Evolutionary conservation across 129 eudicot genomes (phyloP).

Genomic region (Chrysanthemum lavandulifolium): DNA sequence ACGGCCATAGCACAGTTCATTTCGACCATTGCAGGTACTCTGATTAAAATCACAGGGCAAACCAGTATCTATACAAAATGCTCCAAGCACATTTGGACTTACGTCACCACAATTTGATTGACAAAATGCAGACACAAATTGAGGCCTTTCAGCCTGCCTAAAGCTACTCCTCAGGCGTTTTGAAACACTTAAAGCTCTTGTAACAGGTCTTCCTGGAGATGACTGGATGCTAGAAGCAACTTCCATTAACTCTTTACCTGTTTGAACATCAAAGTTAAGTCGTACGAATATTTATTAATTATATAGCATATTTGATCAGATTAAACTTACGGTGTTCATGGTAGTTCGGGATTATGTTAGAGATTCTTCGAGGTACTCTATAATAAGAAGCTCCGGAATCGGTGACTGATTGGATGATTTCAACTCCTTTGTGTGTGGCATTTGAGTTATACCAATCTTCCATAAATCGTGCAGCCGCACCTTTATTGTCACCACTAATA

Average conservation of each 20-base stretch:
- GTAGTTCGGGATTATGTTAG: constrained; percentile 56
- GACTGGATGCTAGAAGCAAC: constrained; percentile 42
- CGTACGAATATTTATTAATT: neutral
- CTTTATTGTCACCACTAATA: constrained; percentile 97
- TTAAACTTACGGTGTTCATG: constrained; percentile 57
- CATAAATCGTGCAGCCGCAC: constrained; percentile 98
- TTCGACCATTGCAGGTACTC: constrained; percentile 53
- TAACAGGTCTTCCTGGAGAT: constrained; percentile 32
- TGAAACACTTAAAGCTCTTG: constrained; percentile 28
- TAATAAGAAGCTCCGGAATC: constrained; percentile 25
- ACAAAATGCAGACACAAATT: constrained; percentile 56
- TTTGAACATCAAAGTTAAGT: constrained; percentile 11
- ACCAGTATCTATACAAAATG: constrained; percentile 57
- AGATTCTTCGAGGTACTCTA: constrained; percentile 68
- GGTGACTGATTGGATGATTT: constrained; percentile 22
- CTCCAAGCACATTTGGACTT: constrained; percentile 66
- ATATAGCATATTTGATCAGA: neutral
- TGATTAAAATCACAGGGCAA: constrained; percentile 63
- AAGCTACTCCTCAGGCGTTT: constrained; percentile 36
- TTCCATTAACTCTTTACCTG: constrained; percentile 47
- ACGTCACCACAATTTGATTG: constrained; percentile 67
- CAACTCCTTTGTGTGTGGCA: constrained; percentile 33
- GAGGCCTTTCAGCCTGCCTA: constrained; percentile 44
- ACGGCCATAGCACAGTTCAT: constrained; percentile 53
- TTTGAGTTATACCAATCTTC: constrained; percentile 72